Percentiles rank a stretch among this genome's conserved stretches.
Conservation (phyloP, 2,329 filamentous ascomycete genomes). For the Ophiostoma himal-ulmi region DNA sequence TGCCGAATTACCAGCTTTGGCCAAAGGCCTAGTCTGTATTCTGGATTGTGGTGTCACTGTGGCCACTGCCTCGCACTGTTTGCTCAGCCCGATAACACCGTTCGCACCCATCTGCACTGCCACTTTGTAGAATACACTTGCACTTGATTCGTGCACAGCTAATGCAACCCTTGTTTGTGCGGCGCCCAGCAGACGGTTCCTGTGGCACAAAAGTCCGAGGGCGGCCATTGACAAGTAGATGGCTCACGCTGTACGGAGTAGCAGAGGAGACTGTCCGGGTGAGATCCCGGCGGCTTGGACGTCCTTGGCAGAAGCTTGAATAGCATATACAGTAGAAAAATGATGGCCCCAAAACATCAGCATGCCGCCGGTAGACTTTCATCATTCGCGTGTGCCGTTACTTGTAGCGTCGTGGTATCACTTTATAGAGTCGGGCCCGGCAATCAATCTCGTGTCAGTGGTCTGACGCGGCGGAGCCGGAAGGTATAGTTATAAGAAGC, state of each 20-base stretch:
- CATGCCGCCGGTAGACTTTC: not conserved
- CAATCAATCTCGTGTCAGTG: not conserved
- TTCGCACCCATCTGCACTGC: not conserved
- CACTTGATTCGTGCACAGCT: not conserved
- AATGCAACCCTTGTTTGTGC: not conserved
- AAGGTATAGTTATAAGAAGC: not conserved
- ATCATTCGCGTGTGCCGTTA: not conserved
- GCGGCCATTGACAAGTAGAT: not conserved
- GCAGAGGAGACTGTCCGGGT: not conserved
- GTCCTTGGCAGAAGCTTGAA: not conserved
- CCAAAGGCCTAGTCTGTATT: not conserved
- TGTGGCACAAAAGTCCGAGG: not conserved
- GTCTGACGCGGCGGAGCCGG: not conserved
- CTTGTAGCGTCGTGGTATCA: not conserved
- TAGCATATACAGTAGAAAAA: not conserved
- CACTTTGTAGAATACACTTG: not conserved
- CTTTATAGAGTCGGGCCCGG: not conserved
- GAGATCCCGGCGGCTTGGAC: constrained; percentile 1
- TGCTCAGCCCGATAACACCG: not conserved
- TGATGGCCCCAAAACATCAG: not conserved
- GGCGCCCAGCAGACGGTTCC: not conserved
- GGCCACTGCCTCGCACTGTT: not conserved
- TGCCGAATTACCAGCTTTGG: not conserved
- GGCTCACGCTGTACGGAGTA: not conserved
- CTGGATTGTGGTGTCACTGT: not conserved